phyloP scores from a whole-genome alignment of 805 yeast genomes.

The Candida patagonica region DNA sequence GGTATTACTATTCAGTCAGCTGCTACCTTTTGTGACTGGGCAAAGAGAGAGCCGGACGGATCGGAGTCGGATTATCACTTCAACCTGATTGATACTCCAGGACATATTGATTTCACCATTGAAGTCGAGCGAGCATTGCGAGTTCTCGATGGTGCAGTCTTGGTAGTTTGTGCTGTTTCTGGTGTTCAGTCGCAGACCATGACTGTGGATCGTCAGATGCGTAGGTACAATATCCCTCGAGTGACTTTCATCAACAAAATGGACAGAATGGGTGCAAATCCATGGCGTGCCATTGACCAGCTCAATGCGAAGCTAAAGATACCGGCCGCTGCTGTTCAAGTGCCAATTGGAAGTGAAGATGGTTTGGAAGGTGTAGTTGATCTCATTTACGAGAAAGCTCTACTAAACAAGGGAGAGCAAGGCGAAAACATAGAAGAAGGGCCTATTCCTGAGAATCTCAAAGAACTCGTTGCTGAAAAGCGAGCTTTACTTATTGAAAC shows the following conservation, averaged over 20 bases:
- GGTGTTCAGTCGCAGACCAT: conserved; percentile 99
- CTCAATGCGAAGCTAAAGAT: conserved; percentile 77
- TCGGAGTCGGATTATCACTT: conserved; percentile 63
- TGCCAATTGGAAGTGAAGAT: conserved; percentile 91
- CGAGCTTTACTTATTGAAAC: conserved; percentile 81
- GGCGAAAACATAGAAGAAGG: conserved; percentile 68
- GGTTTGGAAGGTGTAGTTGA: conserved; percentile 84
- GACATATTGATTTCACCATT: conserved; percentile 97
- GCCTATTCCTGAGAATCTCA: conserved; percentile 70
- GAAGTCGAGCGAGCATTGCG: conserved; percentile 98
- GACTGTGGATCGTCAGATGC: conserved; percentile 98
- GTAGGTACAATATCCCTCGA: conserved; percentile 95
- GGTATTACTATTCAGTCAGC: conserved; percentile 99
- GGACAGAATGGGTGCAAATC: conserved; percentile 99
- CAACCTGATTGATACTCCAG: conserved; percentile 96
- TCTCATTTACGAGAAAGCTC: conserved; percentile 75
- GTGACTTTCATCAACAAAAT: conserved; percentile 93
- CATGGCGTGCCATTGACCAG: conserved; percentile 91
- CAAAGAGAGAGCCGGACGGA: conserved; percentile 36
- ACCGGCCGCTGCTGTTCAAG: conserved; percentile 96
- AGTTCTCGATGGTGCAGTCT: conserved; percentile 95
- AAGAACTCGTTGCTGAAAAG: conserved; percentile 81
- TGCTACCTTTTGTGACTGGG: conserved; percentile 97
- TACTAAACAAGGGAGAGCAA: conserved; percentile 81
- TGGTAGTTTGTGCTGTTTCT: conserved; percentile 96